Evolutionary conservation across 1,284 basidiomycete genomes (phyloP).

Genomic region (Sanguinoderma infundibulare): DNA sequence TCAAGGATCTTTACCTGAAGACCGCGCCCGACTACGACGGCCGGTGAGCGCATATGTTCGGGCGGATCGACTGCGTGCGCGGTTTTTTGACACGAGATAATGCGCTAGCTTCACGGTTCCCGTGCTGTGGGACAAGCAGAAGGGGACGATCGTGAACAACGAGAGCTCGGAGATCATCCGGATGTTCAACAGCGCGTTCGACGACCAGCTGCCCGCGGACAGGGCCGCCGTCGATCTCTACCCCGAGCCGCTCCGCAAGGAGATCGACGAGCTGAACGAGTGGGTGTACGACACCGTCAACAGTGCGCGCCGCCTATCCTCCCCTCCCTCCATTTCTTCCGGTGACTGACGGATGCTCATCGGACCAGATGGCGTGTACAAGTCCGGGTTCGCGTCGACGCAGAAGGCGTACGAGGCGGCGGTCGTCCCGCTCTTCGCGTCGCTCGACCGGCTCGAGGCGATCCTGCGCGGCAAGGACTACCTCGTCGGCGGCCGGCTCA

Average conservation of each 20-base stretch:
- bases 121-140: conserved; percentile 95
- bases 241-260: conserved; percentile 33
- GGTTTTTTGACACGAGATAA: conserved; percentile 57
- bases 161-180: conserved; percentile 95
- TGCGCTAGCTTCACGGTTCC: conserved; percentile 78
- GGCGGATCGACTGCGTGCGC: conserved; percentile 75
- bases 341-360: background rate
- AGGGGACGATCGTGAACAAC: conserved; percentile 91
- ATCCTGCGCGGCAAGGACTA: conserved; percentile 81
- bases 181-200: conserved; percentile 87
- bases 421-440: conserved; percentile 73
- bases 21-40: conserved; percentile 75
- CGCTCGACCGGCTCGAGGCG: conserved; percentile 84
- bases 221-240: conserved; percentile 49
- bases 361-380: conserved; percentile 81
- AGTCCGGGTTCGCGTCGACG: conserved; percentile 85
- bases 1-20: conserved; percentile 88
- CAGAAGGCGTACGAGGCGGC: conserved; percentile 85
- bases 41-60: conserved; percentile 53
- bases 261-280: conserved; percentile 88
- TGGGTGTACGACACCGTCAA: conserved; percentile 89
- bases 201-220: conserved; percentile 68
- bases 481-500: conserved; percentile 81
- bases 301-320: conserved; percentile 56
- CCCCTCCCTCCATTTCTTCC: background rate